A percentile compares a stretch with the other conserved stretches of the same genome.
Evolutionary conservation across 192 early-diverging fungal species (phyloP).

Genomic region (Linnemannia hyalina): DNA sequence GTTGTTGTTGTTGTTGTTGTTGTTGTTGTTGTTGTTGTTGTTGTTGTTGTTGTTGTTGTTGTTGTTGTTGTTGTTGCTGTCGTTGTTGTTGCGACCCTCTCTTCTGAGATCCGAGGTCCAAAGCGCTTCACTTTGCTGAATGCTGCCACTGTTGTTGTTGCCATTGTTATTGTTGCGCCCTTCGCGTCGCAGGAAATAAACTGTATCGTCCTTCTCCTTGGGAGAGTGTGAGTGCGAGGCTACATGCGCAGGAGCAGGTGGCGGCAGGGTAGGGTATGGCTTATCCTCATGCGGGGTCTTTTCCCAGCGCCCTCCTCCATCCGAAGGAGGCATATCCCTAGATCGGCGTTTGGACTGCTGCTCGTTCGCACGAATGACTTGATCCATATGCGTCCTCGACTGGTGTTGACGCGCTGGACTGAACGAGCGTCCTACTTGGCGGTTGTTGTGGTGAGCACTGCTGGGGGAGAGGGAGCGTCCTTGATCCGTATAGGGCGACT

Average conservation of each 20-base stretch:
- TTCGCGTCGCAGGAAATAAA: conserved; percentile 40
- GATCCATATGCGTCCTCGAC: conserved; percentile 45
- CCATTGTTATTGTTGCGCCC: conserved; percentile 1
- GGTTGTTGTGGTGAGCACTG: not conserved
- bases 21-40: not conserved
- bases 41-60: not conserved
- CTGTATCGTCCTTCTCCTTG: conserved; percentile 28
- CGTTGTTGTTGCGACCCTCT: not conserved
- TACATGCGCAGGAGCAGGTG: not conserved
- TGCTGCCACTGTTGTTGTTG: not conserved
- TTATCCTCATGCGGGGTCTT: conserved; percentile 48
- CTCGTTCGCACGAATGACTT: conserved; percentile 18
- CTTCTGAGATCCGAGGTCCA: not conserved
- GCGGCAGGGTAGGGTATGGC: conserved; percentile 33
- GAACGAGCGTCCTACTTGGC: conserved; percentile 6
- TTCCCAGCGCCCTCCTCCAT: conserved; percentile 44
- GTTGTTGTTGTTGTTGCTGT: not conserved
- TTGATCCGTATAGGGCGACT: conserved; percentile 7
- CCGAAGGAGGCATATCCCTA: conserved; percentile 8
- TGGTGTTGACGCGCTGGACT: conserved; percentile 14
- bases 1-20: not conserved
- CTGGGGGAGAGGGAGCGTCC: conserved; percentile 24
- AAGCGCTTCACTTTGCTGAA: not conserved
- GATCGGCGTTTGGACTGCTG: conserved; percentile 12
- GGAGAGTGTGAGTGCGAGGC: not conserved